Conservation (phyloP, 176 grass and related monocot species). For the Avena insularis region DNA sequence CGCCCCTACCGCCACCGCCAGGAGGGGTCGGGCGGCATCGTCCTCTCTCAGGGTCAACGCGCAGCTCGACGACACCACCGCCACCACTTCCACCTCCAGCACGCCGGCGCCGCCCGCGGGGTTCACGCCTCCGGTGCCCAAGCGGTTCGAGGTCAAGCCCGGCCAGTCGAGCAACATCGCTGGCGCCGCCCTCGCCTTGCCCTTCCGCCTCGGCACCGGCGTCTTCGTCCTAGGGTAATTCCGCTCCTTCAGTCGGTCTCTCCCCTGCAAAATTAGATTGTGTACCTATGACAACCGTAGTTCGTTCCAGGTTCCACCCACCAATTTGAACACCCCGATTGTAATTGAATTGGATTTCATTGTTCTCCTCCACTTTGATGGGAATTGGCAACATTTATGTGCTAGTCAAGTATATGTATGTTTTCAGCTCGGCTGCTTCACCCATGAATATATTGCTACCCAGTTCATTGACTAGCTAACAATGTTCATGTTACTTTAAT, state of each 20-base stretch:
- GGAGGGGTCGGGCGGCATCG: neutral
- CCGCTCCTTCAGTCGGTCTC: neutral
- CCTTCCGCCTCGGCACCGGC: conserved; percentile 81
- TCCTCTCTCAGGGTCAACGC: conserved; percentile 41
- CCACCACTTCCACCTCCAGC: conserved; percentile 27
- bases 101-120: conserved; percentile 46
- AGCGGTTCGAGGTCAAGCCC: conserved; percentile 60
- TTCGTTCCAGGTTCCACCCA: too few relatives aligned
- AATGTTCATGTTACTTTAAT: neutral
- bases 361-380: neutral
- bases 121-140: conserved; percentile 75
- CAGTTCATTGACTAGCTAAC: neutral
- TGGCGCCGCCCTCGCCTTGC: conserved; percentile 74
- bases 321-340: neutral
- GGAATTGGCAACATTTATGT: neutral
- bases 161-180: conserved; percentile 69
- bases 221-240: conserved; percentile 68
- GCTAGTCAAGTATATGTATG: neutral
- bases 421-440: neutral
- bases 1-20: neutral
- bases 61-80: conserved; percentile 43
- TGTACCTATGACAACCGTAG: too few relatives aligned
- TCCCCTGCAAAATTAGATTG: neutral
- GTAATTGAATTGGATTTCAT: neutral
- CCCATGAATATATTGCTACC: neutral